Evolutionary conservation across 2,329 filamentous ascomycete species (phyloP), one percentile per base, ranked within the genome.

Genomic region (Penicillium concentricum): DNA sequence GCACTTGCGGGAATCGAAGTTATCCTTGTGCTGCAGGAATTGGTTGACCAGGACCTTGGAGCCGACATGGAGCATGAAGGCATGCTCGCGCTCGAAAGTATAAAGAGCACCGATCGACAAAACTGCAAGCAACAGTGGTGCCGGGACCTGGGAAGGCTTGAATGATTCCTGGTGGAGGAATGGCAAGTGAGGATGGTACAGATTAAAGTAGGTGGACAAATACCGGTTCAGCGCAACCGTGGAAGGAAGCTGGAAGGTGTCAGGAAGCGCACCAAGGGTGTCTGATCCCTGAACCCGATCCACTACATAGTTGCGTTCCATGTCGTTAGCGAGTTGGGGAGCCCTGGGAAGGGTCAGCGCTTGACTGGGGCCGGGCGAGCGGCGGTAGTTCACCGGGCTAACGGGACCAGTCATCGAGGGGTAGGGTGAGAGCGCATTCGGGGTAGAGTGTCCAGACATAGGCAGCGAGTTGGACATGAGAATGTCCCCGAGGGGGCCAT

Each of bases 41-140:
- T 97, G 91, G 72, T 95, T 97, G 68, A 97, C 92, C 18, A 99
- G 84, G 28, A 97, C 90, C 80, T 97, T 99, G 58, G 94, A 96
- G 18, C 93, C 94, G 65, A 97, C 96, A 77, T 99, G 94, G 22
- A 97, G 85, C 83, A 96, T 91, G 73, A 97, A 97, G 0, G 94
- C 94, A 72, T 96, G 90, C 67, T 97, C 93, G 72, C 96, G 91
- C 70, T 97, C 93, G 72, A 97, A 97, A 16, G 93, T 93, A 76
- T 97, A 97, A 20, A 99, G 80, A 10, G 94, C 93, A 67, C 94
- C 94, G 61, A 99, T 97, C 26, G 94, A 97, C 50, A 99, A 81
- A 16, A 97, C 91, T 0, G 92, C 91, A 42, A 97, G 83, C 32
- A 99, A 80, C 9, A 99, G 80, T 20, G 94, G 88, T 13, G 93